phyloP scores from a whole-genome alignment of 345 rosid genomes.

The Sisymbrium altissimum region DNA sequence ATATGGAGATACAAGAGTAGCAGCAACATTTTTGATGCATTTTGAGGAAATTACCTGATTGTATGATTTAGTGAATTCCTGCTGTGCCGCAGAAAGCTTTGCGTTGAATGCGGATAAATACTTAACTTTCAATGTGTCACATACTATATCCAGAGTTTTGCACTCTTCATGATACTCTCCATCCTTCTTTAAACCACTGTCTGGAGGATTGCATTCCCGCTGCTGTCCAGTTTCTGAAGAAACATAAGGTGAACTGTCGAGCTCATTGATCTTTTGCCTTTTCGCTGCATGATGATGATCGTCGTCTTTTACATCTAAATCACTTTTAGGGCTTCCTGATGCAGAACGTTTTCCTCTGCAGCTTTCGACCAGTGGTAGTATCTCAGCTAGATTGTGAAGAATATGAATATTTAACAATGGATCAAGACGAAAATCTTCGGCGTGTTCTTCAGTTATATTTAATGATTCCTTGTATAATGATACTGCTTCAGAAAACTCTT shows the following conservation, averaged over 20 bases:
- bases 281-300: slow-evolving; percentile 44
- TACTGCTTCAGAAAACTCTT: slow-evolving; percentile 59
- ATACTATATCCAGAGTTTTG: slow-evolving; percentile 41
- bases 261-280: slow-evolving; percentile 42
- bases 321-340: slow-evolving; percentile 36
- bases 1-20: not conserved
- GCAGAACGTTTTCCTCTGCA: slow-evolving; percentile 28
- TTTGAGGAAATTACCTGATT: slow-evolving; percentile 50
- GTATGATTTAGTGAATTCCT: slow-evolving; percentile 65
- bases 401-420: slow-evolving; percentile 88
- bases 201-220: slow-evolving; percentile 16
- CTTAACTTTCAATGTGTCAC: slow-evolving; percentile 66
- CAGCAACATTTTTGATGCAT: not conserved
- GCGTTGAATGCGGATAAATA: slow-evolving; percentile 65
- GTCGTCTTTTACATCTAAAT: slow-evolving; percentile 33
- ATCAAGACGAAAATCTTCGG: slow-evolving; percentile 85
- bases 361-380: slow-evolving; percentile 47
- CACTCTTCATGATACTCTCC: slow-evolving; percentile 36
- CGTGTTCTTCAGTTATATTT: slow-evolving; percentile 56
- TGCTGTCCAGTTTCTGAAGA: slow-evolving; percentile 25
- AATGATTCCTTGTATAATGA: slow-evolving; percentile 77
- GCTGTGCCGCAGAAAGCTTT: slow-evolving; percentile 64
- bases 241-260: slow-evolving; percentile 27
- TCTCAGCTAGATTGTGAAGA: slow-evolving; percentile 81
- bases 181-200: slow-evolving; percentile 33